Base-by-base conservation (phyloP, 2,329 filamentous ascomycete genomes). In the Septoria petroselini region DNA sequence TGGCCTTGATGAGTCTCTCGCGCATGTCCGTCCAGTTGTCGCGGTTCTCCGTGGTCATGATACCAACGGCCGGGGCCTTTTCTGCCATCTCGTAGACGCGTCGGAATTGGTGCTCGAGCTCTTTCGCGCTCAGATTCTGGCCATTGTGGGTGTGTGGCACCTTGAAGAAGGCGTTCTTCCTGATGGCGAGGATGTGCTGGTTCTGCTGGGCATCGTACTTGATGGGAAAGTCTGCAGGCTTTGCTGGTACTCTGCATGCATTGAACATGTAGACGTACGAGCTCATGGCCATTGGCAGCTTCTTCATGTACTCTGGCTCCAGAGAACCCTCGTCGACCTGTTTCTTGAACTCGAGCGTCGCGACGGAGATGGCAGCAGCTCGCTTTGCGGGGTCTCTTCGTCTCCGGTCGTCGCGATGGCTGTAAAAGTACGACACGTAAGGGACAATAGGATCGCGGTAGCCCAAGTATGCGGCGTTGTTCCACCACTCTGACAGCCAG, bases 251-350 rank as follows among this genome's bases (percentile, higher is more conserved):
- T 61, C 93, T 85, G 71, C 82, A 87, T 71, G 82, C 83, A 73
- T 98, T 97, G 81, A 98, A 98, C 93, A 98, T 98, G 81, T 85
- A 97, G 75, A 95, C 78, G 77, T 96, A 97, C 68, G 88, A 93
- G 77, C 90, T 90, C 93, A 98, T 98, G 71, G 91, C 93, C 67
- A 97, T 91, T 53, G 93, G 93, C 52, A 94, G 80, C 73, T 90
- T 91, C 77, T 94, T 94, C 90, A 98, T 95, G 75, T 96, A 97
- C 73, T 98, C 93, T 18, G 93, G 93, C 76, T 98, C 93, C 44
- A 98, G 77, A 6, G 82, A 84, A 59, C 85, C 84, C 35, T 71
- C 70, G 67, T 96, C 91, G 15, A 97, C 91, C 73, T 90, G 83
- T 71, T 85, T 86, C 81, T 96, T 95, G 79, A 98, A 98, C 68